A percentile compares a stretch with the other conserved stretches of the same genome.
phyloP scores from a whole-genome alignment of 1,284 basidiomycete genomes.

The Porodaedalea pini region DNA sequence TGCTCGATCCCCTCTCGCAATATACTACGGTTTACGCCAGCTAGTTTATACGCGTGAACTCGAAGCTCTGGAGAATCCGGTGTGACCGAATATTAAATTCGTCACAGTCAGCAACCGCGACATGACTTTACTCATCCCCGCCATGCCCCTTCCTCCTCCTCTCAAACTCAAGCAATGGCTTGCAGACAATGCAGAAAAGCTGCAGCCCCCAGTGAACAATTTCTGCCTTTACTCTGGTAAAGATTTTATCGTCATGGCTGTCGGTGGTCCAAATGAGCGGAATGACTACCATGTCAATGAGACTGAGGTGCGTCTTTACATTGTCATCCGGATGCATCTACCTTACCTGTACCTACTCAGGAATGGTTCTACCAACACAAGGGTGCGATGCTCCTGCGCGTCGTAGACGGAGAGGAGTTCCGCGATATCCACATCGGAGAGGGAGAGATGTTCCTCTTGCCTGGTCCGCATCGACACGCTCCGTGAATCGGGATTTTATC shows the following conservation, averaged over 20 bases:
- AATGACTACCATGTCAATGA: constrained; percentile 93
- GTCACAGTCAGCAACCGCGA: not conserved
- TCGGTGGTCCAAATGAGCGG: constrained; percentile 89
- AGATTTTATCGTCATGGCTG: constrained; percentile 88
- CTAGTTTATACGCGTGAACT: too few relatives aligned
- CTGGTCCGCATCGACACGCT: constrained; percentile 52
- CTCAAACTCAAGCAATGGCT: constrained; percentile 89
- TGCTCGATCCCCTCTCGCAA: too few relatives aligned
- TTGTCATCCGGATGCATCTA: constrained; percentile 91
- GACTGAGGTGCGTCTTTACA: constrained; percentile 68
- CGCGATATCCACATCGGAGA: constrained; percentile 87
- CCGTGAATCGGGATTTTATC: not conserved
- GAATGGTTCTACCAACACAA: constrained; percentile 98
- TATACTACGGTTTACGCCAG: too few relatives aligned
- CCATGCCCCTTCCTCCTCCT: constrained; percentile 48
- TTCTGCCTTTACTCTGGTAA: constrained; percentile 82
- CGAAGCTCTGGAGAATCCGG: too few relatives aligned
- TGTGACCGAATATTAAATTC: too few relatives aligned
- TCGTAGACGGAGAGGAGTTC: constrained; percentile 86
- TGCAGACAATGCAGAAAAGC: constrained; percentile 67
- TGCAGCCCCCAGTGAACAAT: constrained; percentile 90
- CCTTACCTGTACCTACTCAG: constrained; percentile 49
- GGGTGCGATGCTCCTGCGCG: constrained; percentile 84
- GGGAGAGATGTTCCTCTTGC: constrained; percentile 94
- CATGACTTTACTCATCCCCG: not conserved